phyloP scores from a whole-genome alignment of 768 basidiomycete species.

The Kockovaella imperatae region DNA sequence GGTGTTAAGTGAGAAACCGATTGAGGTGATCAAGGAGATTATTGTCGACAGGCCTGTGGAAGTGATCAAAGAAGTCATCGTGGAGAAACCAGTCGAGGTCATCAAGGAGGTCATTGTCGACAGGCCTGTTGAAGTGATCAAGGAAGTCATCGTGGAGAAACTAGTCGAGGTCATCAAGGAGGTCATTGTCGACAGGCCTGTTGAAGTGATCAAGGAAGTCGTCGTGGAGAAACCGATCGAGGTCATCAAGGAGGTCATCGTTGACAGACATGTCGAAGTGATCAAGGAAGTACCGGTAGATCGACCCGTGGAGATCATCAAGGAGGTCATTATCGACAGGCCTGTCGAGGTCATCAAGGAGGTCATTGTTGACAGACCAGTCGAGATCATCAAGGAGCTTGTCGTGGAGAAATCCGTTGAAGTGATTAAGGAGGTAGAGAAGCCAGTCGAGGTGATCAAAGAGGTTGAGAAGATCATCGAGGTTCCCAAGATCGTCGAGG shows the following conservation, averaged over 20 bases:
- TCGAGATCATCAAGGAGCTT: slow-evolving; percentile 20
- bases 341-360: slow-evolving; percentile 18
- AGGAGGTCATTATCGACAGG: slow-evolving; percentile 31
- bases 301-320: slow-evolving; percentile 20
- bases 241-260: slow-evolving; percentile 33
- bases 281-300: slow-evolving; percentile 34
- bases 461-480: slow-evolving; percentile 11
- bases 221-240: slow-evolving; percentile 32
- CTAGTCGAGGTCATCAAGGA: slow-evolving; percentile 36
- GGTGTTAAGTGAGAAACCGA: slow-evolving; percentile 13
- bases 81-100: slow-evolving; percentile 26
- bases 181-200: slow-evolving; percentile 29
- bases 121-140: slow-evolving; percentile 25
- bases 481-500: slow-evolving; percentile 20
- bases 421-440: too few species aligned
- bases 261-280: slow-evolving; percentile 26
- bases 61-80: slow-evolving; percentile 26
- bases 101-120: slow-evolving; percentile 18
- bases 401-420: slow-evolving; percentile 23
- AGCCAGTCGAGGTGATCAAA: slow-evolving; percentile 1
- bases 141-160: too few species aligned
- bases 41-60: slow-evolving; percentile 12
- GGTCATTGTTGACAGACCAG: slow-evolving; percentile 6
- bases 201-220: slow-evolving; percentile 32
- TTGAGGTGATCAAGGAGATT: slow-evolving; percentile 18